A percentile compares a stretch with the other conserved stretches of the same genome.
These are phyloP conservation scores for Suillus lakei DNA, from an alignment of 768 basidiomycete genomes.

Conservation along the genomic window DNA sequence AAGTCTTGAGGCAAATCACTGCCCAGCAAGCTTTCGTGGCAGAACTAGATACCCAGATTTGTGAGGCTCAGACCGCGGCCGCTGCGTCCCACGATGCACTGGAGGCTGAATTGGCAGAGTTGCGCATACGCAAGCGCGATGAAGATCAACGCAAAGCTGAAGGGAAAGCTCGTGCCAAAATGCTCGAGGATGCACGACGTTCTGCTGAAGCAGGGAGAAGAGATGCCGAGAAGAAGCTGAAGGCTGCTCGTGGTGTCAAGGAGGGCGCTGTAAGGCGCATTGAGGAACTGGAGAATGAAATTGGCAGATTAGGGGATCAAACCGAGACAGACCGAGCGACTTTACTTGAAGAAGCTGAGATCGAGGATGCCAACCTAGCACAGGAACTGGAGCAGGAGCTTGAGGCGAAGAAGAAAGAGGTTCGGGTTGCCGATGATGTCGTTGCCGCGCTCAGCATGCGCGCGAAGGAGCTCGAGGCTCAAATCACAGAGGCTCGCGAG, in stretches of 20 bases:
- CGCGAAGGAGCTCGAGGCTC: constrained; percentile 76
- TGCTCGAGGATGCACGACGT: constrained; percentile 86
- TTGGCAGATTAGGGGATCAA: constrained; percentile 56
- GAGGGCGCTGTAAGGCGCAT: constrained; percentile 65
- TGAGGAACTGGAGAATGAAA: constrained; percentile 64
- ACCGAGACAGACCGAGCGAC: constrained; percentile 59
- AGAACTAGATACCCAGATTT: constrained; percentile 73
- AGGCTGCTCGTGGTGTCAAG: constrained; percentile 64
- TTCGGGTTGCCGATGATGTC: constrained; percentile 64
- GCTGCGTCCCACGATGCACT: constrained; percentile 65
- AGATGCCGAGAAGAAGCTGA: constrained; percentile 90
- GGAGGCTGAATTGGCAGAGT: constrained; percentile 74
- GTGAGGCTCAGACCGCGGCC: constrained; percentile 60
- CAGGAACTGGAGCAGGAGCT: constrained; percentile 48
- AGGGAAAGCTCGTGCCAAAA: constrained; percentile 81
- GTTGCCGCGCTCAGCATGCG: constrained; percentile 64
- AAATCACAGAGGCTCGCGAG: constrained; percentile 65
- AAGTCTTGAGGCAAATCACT: constrained; percentile 77
- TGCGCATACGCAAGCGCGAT: constrained; percentile 75
- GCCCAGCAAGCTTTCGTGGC: constrained; percentile 60
- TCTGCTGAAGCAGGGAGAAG: constrained; percentile 77
- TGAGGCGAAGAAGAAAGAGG: constrained; percentile 61
- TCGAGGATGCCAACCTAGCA: constrained; percentile 51
- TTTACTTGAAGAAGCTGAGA: constrained; percentile 48
- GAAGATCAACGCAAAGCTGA: constrained; percentile 84